Evolutionary conservation across 352 stramenopile genomes (phyloP).

Genomic region (Pythium oligandrum): DNA sequence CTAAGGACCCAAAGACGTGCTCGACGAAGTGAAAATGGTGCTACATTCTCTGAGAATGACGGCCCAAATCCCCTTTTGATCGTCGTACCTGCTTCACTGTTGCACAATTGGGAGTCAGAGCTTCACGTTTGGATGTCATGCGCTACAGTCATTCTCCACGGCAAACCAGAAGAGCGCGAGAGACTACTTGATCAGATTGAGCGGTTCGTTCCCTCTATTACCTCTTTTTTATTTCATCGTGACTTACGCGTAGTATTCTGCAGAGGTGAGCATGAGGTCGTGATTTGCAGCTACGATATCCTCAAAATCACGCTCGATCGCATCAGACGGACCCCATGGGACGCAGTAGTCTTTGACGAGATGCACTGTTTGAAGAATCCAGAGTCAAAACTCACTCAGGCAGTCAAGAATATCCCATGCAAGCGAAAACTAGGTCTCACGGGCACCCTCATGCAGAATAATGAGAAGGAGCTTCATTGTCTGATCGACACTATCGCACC

Average conservation of each 20-base stretch:
- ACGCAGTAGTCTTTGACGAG: constrained; percentile 96
- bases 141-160: constrained; percentile 53
- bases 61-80: constrained; percentile 90
- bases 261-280: constrained; percentile 68
- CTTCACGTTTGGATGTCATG: constrained; percentile 93
- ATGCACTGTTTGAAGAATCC: constrained; percentile 98
- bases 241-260: constrained; percentile 90
- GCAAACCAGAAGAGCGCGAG: constrained; percentile 49
- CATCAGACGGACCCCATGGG: constrained; percentile 83
- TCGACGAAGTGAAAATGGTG: no score
- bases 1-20: no score
- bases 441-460: constrained; percentile 88
- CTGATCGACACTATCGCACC: constrained; percentile 68
- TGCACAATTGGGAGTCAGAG: constrained; percentile 99
- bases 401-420: constrained; percentile 67
- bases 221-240: constrained; percentile 94
- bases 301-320: constrained; percentile 88
- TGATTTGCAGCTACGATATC: constrained; percentile 86
- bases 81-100: constrained; percentile 95
- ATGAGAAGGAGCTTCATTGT: constrained; percentile 78
- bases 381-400: constrained; percentile 89
- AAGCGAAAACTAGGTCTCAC: constrained; percentile 80
- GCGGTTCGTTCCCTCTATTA: constrained; percentile 66
- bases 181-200: constrained; percentile 56
- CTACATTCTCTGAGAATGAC: no score